Evolutionary conservation across 1,139 yeast genomes (phyloP).

Genomic region (Suhomyces atakaporum): DNA sequence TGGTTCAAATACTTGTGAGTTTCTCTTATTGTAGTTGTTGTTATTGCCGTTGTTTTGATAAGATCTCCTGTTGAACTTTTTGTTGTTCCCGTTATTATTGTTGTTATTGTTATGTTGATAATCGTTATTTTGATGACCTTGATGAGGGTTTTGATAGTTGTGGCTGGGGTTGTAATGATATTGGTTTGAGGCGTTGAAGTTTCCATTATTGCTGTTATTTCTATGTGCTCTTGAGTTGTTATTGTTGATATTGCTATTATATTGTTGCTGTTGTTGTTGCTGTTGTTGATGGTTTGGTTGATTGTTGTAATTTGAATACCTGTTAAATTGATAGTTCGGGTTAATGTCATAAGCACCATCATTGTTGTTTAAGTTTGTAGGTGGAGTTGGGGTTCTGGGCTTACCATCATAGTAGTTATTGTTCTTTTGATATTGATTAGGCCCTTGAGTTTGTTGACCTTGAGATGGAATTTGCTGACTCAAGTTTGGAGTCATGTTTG

Average conservation of each 20-base stretch:
- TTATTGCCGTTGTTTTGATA: conserved; percentile 10
- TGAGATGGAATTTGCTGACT: conserved; percentile 8
- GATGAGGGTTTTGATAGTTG: conserved; percentile 10
- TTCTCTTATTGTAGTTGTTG: conserved; percentile 17
- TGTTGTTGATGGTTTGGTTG: conserved; percentile 7
- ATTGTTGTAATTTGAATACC: conserved; percentile 12
- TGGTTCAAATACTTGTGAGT: conserved; percentile 20
- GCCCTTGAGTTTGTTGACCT: conserved; percentile 8
- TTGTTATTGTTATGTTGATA: conserved; percentile 15
- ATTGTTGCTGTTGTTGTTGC: conserved; percentile 5
- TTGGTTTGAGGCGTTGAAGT: conserved; percentile 16
- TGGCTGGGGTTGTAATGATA: conserved; percentile 2
- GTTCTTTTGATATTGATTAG: conserved; percentile 10
- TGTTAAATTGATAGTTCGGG: conserved; percentile 16
- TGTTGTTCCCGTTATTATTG: conserved; percentile 6
- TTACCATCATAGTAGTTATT: conserved; percentile 20
- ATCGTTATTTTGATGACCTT: conserved; percentile 16
- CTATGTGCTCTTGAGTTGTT: conserved; percentile 11
- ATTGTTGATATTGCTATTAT: conserved; percentile 12
- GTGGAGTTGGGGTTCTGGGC: conserved; percentile 33
- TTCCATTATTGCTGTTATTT: conserved; percentile 15
- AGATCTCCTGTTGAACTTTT: conserved; percentile 10
- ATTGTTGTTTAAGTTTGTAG: conserved; percentile 15
- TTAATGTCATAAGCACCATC: conserved; percentile 17
- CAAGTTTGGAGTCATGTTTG: conserved; percentile 13